phyloP scores from a whole-genome alignment of 1,284 basidiomycete species.

The Fomitopsis palustris region DNA sequence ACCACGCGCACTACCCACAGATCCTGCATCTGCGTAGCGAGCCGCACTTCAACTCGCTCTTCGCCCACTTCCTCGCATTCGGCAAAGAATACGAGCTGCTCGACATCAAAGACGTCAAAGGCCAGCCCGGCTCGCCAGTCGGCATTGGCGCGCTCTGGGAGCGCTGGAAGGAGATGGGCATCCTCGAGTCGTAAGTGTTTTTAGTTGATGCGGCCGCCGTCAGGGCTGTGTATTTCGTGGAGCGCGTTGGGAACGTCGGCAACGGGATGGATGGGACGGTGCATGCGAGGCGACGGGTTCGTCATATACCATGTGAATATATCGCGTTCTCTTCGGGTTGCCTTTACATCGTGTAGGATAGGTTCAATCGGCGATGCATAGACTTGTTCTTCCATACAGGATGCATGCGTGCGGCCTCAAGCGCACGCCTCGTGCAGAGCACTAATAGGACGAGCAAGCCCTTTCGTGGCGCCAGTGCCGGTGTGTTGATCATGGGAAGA shows the following conservation, averaged over 20 bases:
- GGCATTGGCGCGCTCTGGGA: conserved; percentile 88
- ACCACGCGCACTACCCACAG: conserved; percentile 91
- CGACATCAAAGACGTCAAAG: conserved; percentile 87
- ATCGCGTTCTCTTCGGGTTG: conserved; percentile 1
- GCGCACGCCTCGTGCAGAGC: no score
- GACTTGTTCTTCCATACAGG: not conserved
- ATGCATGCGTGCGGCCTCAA: not conserved
- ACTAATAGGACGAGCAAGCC: no score
- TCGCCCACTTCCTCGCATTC: conserved; percentile 95
- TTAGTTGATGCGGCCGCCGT: not conserved
- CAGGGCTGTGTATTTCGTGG: not conserved
- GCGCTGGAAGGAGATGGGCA: conserved; percentile 83
- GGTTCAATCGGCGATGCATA: not conserved
- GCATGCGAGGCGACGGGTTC: conserved; percentile 20
- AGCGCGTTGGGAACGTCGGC: not conserved
- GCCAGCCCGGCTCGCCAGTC: conserved; percentile 54
- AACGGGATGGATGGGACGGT: conserved; percentile 1
- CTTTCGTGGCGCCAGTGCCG: no score
- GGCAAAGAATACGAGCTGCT: conserved; percentile 91
- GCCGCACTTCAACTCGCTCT: conserved; percentile 97
- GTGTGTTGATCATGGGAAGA: not conserved
- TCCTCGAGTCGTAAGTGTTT: conserved; percentile 42
- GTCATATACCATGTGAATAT: conserved; percentile 21
- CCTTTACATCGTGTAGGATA: not conserved
- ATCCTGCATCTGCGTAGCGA: conserved; percentile 94